Percentiles rank a stretch among this genome's conserved stretches.
phyloP scores from a whole-genome alignment of 257 asterid genomes.

The Anisodus acutangulus region DNA sequence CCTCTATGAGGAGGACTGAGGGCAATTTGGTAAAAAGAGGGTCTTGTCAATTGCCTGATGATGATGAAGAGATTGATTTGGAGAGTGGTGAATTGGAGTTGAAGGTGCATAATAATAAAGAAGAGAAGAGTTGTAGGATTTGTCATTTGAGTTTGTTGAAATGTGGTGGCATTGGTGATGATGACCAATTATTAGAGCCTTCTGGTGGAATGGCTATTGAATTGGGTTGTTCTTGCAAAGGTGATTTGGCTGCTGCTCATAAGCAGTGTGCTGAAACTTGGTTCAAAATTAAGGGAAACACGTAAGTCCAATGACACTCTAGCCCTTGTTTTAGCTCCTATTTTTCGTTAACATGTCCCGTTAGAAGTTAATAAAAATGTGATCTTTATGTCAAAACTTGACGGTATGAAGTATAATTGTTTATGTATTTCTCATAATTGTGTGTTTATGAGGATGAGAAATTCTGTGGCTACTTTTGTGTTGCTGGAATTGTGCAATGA shows the following conservation, averaged over 20 bases:
- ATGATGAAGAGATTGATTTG: conserved; percentile 48
- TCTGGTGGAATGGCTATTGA: conserved; percentile 42
- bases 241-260: conserved; percentile 62
- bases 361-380: neutral
- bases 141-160: conserved; percentile 50
- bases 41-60: conserved; percentile 33
- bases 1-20: conserved; percentile 41
- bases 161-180: conserved; percentile 38
- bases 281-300: conserved; percentile 60
- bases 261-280: conserved; percentile 62
- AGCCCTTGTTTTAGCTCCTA: neutral
- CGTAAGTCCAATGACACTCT: conserved; percentile 40
- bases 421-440: neutral
- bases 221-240: conserved; percentile 60
- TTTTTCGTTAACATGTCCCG: neutral
- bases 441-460: neutral
- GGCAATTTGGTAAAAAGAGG: conserved; percentile 38
- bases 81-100: conserved; percentile 54
- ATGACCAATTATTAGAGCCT: conserved; percentile 29
- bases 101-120: conserved; percentile 35
- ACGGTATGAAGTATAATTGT: neutral
- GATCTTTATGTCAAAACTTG: conserved; percentile 20
- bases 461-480: neutral
- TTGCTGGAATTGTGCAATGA: neutral
- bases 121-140: conserved; percentile 51